Evolutionary conservation across 2,329 filamentous ascomycete species (phyloP).

Genomic region (Myriosclerotinia duriaeana): DNA sequence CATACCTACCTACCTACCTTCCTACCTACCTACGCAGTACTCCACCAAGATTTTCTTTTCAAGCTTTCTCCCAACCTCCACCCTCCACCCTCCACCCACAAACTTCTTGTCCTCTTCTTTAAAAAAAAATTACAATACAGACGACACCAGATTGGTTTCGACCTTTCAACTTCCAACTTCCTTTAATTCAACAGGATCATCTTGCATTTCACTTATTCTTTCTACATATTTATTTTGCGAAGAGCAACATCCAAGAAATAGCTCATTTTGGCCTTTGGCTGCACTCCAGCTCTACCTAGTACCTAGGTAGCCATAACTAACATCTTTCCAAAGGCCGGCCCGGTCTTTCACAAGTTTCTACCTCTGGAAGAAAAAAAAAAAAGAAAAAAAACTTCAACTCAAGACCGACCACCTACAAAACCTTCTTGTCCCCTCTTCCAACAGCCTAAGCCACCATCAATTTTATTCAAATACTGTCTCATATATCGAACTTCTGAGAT

Average conservation of each 20-base stretch:
- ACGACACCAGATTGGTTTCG: constrained; percentile 20
- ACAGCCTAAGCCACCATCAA: constrained; percentile 11
- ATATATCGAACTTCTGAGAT: background rate
- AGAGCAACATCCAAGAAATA: background rate
- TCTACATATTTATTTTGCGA: too few relatives aligned
- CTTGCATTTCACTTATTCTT: background rate
- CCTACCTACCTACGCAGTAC: too few relatives aligned
- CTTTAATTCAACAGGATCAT: too few relatives aligned
- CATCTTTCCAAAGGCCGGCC: background rate
- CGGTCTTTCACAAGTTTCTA: background rate
- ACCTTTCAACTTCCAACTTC: constrained; percentile 22
- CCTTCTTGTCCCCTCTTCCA: background rate
- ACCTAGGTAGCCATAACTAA: background rate
- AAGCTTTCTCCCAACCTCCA: background rate
- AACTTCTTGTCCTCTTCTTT: background rate
- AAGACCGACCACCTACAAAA: constrained; percentile 9
- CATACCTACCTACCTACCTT: too few relatives aligned
- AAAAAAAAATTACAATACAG: background rate
- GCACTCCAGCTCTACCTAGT: background rate
- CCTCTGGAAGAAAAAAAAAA: too few relatives aligned
- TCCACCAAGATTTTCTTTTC: background rate
- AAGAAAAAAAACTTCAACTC: constrained; percentile 2
- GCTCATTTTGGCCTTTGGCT: background rate
- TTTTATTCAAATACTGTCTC: constrained; percentile 8
- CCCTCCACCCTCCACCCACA: too few relatives aligned